Evolutionary conservation across 345 rosid species (phyloP), one percentile per base, ranked within the genome.

Genomic region (Xanthoceras sorbifolium): DNA sequence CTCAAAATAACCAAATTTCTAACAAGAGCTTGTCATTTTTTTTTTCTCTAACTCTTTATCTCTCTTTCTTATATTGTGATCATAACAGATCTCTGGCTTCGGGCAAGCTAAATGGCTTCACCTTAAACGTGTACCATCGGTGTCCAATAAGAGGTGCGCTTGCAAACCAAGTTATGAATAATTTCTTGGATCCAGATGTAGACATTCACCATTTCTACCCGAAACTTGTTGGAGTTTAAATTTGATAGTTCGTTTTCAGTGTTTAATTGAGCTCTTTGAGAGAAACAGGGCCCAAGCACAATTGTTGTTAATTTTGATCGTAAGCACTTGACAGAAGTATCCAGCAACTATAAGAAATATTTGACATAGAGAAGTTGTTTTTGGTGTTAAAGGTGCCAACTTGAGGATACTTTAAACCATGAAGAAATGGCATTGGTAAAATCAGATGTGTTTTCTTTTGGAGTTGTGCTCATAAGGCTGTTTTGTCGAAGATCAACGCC

Each of bases 381-480:
- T 69, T 75, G 60, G 42, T 64, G 62, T 67, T 63, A 12, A 50
- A 82, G 84, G 79, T 52, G 50, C 38, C 32, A 22, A 25, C 17
- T 64, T 32, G 38, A n/a, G 81, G 72, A 75, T 67, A n/a, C 42
- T n/a, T 15, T 66, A 46, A 67, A 67, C 55, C 48, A 72, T 5
- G 81, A 69, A 57, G 54, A 83, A 55, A 65, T 64, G 68, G 60
- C 62, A 15, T 42, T 79, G 22, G 20, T 76, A 32, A 82, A 84
- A 79, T 57, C 64, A 7, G 85, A 86, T 76, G 78, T 86, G 26
- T 69, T 75, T 36, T 65, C 79, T 10, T 84, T 83, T 20, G 89
- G 89, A 50, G 77, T 84, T 65, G 77, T 86, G 67, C 85, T 86
- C 52, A 52, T 86, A 65, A 78, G 84, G 75, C 71, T 86, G 67